Base-by-base conservation (phyloP, 148 eudicot species). In the Gaultheria prostrata region DNA sequence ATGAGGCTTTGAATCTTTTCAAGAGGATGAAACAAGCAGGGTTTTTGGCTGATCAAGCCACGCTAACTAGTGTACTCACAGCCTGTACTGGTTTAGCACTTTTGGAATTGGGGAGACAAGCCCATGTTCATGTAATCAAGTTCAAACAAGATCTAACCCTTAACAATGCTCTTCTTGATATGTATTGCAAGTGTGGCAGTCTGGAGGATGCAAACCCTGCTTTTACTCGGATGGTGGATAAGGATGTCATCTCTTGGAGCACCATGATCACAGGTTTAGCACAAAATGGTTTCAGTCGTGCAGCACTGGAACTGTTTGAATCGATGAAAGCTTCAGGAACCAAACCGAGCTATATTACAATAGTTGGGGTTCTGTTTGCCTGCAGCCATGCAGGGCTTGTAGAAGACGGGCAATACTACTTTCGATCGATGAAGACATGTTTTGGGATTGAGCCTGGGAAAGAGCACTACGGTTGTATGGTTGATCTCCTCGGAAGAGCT, bases 151-250 rank as follows among this genome's bases (percentile, higher is more conserved):
- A 79, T 56, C 49, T 79, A 10, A 79, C 35, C 82, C 70, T 79
- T 33, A 79, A 79, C 82, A 79, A 79, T 8, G 82, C 82, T 33
- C 82, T 79, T 54, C 70, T 79, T 20, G 82, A 79, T 39, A 79
- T 57, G 82, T 79, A 79, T 39, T 79, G 82, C 50, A 79, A 79
- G 82, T 79, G 82, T 79, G 82, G 82, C 30, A 79, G 82, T 35
- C 50, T 79, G 49, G 50, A 56, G 57, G 82, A 57, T 79, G 82
- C 82, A 30, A 33, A 79, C 30, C 57, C 30, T 57, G 8, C 49
- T 33, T 79, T 79, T 14, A 79, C 28, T n/a, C 69, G 82, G 70
- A 79, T 79, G 82, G 49, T 35, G 48, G 30, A 79, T 45, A 79
- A 56, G 71, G 82, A 79, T 79, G 82, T 79, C 70, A 57, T 79